Evolutionary conservation across 192 early-diverging fungal genomes (phyloP).

Genomic region (Phlyctochytrium bullatum): DNA sequence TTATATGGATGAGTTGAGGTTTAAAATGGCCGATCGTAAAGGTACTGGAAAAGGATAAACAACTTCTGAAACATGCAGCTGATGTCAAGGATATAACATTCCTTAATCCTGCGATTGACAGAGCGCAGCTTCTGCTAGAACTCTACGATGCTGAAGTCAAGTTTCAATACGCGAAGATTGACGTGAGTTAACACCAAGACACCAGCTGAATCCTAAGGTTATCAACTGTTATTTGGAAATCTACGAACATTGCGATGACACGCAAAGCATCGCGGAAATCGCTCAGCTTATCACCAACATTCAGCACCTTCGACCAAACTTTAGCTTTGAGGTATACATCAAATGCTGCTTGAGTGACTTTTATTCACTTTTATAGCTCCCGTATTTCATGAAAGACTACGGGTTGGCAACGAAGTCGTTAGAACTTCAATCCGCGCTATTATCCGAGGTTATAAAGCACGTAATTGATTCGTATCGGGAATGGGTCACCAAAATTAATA

Average conservation of each 20-base stretch:
- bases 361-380: constrained; percentile 15
- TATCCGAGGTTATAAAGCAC: constrained; percentile 23
- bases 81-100: constrained; percentile 46
- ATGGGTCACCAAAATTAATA: constrained; percentile 26
- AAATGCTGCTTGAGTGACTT: background rate
- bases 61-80: constrained; percentile 22
- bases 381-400: constrained; percentile 45
- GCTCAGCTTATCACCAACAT: constrained; percentile 45
- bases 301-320: constrained; percentile 31
- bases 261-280: constrained; percentile 24
- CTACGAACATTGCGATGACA: constrained; percentile 41
- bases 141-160: constrained; percentile 48
- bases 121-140: constrained; percentile 51
- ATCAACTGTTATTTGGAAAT: constrained; percentile 50
- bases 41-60: constrained; percentile 16
- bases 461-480: constrained; percentile 21
- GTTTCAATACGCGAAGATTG: constrained; percentile 52
- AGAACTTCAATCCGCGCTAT: constrained; percentile 32
- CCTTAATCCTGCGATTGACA: constrained; percentile 41
- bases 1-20: constrained; percentile 44
- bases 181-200: constrained; percentile 23
- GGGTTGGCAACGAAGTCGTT: constrained; percentile 29
- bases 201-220: constrained; percentile 18
- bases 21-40: constrained; percentile 32
- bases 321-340: constrained; percentile 39